Percentiles rank a stretch among this genome's conserved stretches.
Evolutionary conservation across 208 protist genomes (phyloP).

Genomic region (Leishmania mexicana): DNA sequence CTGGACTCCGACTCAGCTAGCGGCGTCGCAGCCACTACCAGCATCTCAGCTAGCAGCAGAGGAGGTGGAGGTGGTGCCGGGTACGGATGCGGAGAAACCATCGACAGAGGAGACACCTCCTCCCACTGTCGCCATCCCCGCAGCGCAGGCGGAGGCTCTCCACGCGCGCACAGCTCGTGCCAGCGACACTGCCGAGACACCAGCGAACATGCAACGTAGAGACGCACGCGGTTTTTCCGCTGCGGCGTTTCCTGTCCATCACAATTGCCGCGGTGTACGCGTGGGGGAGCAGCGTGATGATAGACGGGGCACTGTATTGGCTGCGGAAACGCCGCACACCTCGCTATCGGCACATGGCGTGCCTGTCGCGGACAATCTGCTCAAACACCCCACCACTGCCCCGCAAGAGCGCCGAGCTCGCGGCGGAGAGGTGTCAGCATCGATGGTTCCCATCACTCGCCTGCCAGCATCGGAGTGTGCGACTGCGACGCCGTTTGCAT

Average conservation of each 20-base stretch:
- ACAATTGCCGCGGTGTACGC: background rate
- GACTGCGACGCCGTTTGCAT: background rate
- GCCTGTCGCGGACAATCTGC: background rate
- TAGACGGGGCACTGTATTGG: background rate
- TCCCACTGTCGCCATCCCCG: background rate
- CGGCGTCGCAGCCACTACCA: background rate
- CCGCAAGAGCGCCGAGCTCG: background rate
- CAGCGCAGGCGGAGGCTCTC: background rate
- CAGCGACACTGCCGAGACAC: background rate
- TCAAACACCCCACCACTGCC: background rate
- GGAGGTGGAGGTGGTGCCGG: background rate
- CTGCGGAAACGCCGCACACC: background rate
- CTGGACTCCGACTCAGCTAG: constrained; percentile 10
- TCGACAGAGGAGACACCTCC: background rate
- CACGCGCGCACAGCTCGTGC: background rate
- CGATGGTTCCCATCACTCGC: background rate
- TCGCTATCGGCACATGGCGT: background rate
- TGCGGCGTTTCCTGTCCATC: background rate
- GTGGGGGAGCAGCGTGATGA: background rate
- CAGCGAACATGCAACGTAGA: background rate
- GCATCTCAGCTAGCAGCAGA: background rate
- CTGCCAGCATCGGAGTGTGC: background rate
- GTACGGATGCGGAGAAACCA: background rate
- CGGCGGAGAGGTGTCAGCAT: background rate
- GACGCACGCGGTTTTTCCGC: background rate